A percentile compares a stretch with the other conserved stretches of the same genome.
phyloP scores from a whole-genome alignment of 2,329 filamentous ascomycete genomes.

The Pleomassaria siparia region DNA sequence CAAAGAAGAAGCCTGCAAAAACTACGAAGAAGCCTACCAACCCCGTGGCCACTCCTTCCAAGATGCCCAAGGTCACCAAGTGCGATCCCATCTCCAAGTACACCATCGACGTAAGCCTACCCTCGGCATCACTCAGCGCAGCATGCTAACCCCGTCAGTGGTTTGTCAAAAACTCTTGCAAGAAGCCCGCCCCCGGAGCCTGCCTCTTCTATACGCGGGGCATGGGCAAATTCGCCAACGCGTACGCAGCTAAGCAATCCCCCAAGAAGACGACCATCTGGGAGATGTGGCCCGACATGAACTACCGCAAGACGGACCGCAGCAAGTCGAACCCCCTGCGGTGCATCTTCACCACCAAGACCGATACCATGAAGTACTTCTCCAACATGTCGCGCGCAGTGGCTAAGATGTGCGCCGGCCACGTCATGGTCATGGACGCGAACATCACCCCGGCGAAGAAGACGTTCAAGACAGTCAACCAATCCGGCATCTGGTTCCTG shows the following conservation, averaged over 20 bases:
- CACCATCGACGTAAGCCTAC: neutral
- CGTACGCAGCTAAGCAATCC: neutral
- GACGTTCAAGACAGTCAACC: neutral
- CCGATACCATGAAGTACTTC: neutral
- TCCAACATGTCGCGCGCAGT: neutral
- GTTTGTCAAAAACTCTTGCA: neutral
- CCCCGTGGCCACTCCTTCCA: slow-evolving; percentile 1
- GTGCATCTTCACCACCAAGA: neutral
- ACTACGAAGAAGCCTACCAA: neutral
- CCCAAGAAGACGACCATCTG: neutral
- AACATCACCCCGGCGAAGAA: neutral
- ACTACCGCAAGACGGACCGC: neutral
- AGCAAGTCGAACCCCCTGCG: neutral
- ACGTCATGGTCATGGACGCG: neutral
- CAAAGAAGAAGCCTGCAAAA: neutral
- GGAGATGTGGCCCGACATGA: slow-evolving; percentile 2
- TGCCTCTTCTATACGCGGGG: neutral
- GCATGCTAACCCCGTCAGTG: neutral
- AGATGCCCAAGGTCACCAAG: neutral
- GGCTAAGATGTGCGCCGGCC: neutral
- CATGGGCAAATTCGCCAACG: neutral
- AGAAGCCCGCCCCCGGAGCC: neutral
- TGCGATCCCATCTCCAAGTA: slow-evolving; percentile 2
- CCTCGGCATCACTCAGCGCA: neutral
- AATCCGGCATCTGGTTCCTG: neutral